phyloP scores from a whole-genome alignment of 306 rosid genomes.

The Citrullus amarus region DNA sequence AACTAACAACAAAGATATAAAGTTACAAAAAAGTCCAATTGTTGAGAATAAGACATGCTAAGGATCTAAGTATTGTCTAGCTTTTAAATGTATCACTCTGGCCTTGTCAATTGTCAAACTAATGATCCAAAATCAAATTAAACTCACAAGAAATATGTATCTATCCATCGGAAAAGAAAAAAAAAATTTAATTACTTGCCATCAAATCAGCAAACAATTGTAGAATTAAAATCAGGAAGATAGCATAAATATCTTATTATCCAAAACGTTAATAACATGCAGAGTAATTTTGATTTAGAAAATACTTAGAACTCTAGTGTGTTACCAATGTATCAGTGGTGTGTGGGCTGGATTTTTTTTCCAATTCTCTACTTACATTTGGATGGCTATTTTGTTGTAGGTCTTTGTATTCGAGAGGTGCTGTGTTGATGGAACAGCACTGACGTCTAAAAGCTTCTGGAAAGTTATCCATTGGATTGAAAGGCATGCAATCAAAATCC shows the following conservation, averaged over 20 bases:
- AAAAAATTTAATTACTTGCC: no score
- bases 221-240: neutral
- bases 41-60: neutral
- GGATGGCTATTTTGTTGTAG: constrained; percentile 23
- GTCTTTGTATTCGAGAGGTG: constrained; percentile 29
- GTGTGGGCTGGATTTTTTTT: constrained; percentile 27
- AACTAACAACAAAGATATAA: neutral
- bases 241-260: neutral
- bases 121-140: neutral
- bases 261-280: neutral
- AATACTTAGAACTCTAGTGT: constrained; percentile 19
- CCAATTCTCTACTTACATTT: constrained; percentile 34
- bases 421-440: constrained; percentile 19
- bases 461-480: constrained; percentile 58
- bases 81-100: neutral
- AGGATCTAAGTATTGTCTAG: neutral
- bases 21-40: neutral
- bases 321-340: constrained; percentile 27
- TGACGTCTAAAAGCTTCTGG: constrained; percentile 62
- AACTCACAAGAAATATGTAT: neutral
- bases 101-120: neutral
- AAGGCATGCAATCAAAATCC: constrained; percentile 93
- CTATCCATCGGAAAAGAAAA: neutral
- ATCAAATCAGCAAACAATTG: neutral
- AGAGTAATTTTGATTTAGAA: neutral